Evolutionary conservation across 495 filamentous ascomycete genomes (phyloP).

Genomic region (Podospora didyma): DNA sequence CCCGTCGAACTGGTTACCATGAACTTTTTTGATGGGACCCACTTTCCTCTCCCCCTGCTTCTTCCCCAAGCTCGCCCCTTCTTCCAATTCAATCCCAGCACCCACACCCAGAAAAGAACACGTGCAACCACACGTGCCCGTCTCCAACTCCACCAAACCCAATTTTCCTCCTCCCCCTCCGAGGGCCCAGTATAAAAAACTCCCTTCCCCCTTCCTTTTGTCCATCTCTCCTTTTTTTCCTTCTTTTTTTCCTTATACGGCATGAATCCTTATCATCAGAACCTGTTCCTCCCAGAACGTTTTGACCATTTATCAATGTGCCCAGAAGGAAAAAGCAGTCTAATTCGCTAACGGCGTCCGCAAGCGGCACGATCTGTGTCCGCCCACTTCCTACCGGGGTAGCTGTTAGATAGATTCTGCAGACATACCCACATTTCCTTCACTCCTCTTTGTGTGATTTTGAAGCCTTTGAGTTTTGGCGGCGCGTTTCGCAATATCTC

Average conservation of each 20-base stretch:
- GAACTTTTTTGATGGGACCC: constrained; percentile 29
- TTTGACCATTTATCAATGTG: constrained; percentile 49
- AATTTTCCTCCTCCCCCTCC: not conserved
- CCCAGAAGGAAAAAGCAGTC: constrained; percentile 43
- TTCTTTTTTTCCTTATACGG: constrained; percentile 28
- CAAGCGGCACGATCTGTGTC: constrained; percentile 10
- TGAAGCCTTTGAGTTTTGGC: no score
- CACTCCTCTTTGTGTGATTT: not conserved
- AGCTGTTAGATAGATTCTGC: constrained; percentile 53
- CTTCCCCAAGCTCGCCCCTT: no score
- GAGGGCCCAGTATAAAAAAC: not conserved
- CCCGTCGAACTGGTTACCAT: constrained; percentile 16
- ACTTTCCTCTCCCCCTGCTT: not conserved
- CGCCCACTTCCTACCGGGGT: constrained; percentile 29
- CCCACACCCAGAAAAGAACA: no score
- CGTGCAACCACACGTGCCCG: no score
- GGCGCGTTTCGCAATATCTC: no score
- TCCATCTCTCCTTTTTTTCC: constrained; percentile 11
- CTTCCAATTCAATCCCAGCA: no score
- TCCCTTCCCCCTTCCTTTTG: not conserved
- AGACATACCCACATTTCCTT: constrained; percentile 26
- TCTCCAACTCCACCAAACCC: no score
- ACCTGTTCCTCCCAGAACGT: constrained; percentile 35
- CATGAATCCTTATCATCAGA: constrained; percentile 54
- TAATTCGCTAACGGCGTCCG: constrained; percentile 53